Evolutionary conservation across 495 filamentous ascomycete genomes (phyloP).

Genomic region (Trichoderma reesei): DNA sequence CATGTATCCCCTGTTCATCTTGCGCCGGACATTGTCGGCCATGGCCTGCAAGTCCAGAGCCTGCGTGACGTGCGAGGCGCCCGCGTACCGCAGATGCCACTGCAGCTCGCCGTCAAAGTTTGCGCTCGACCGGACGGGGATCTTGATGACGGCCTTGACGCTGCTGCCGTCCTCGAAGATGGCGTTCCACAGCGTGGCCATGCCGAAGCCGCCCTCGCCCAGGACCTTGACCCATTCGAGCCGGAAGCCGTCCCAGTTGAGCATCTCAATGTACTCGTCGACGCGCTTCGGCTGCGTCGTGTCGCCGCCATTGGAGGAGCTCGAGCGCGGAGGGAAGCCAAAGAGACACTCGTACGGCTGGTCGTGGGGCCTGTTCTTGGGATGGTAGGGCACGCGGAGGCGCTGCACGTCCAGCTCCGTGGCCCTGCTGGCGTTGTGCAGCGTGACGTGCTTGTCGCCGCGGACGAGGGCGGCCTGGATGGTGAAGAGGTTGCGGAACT

Average conservation of each 20-base stretch:
- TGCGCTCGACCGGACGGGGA: neutral
- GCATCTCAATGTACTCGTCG: neutral
- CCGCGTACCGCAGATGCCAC: conserved; percentile 5
- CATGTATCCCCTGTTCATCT: neutral
- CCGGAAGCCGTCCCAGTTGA: conserved; percentile 2
- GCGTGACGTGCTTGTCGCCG: neutral
- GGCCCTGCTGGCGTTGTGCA: neutral
- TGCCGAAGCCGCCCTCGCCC: conserved; percentile 6
- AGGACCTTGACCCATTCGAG: conserved; percentile 7
- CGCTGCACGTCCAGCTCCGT: neutral
- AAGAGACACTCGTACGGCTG: neutral
- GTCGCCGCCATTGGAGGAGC: neutral
- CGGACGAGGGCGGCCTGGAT: neutral
- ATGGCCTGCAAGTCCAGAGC: neutral
- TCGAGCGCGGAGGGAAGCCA: neutral
- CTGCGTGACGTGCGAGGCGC: neutral
- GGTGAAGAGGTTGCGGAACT: neutral
- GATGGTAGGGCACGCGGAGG: neutral
- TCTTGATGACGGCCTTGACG: conserved; percentile 1
- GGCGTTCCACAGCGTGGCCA: conserved; percentile 9
- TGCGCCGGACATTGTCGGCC: neutral
- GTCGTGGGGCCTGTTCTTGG: neutral
- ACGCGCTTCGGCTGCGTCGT: neutral
- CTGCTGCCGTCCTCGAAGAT: neutral
- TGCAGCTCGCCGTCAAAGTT: neutral